These are phyloP conservation scores for Alnus rubra DNA, from an alignment of 306 rosid genomes.

Conservation along the genomic window DNA sequence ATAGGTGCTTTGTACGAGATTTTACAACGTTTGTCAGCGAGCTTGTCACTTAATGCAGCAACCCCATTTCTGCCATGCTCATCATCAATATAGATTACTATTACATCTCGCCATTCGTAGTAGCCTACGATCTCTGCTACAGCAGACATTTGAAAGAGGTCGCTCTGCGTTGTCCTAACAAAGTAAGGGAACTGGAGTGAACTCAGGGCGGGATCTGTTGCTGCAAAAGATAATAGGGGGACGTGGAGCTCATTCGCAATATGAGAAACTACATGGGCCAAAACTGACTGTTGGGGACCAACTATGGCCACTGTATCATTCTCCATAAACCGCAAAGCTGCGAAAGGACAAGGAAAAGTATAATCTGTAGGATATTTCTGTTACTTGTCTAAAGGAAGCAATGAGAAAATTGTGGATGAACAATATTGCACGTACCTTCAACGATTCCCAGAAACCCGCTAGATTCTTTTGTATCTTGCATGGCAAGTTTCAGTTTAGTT, in stretches of 20 bases:
- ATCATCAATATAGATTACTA: slow-evolving; percentile 81
- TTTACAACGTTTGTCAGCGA: slow-evolving; percentile 71
- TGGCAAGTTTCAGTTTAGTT: slow-evolving; percentile 37
- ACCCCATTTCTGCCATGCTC: slow-evolving; percentile 94
- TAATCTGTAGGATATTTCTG: slow-evolving; percentile 2
- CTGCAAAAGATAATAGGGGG: slow-evolving; percentile 71
- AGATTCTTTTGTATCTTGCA: slow-evolving; percentile 40
- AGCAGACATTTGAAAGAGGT: slow-evolving; percentile 76
- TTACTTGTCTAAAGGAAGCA: neutral
- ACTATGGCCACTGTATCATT: slow-evolving; percentile 73
- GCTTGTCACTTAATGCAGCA: slow-evolving; percentile 62
- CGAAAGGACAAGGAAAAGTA: slow-evolving; percentile 11
- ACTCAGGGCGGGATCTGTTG: slow-evolving; percentile 78
- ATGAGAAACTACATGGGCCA: slow-evolving; percentile 81
- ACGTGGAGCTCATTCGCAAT: slow-evolving; percentile 88
- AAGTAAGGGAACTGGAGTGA: slow-evolving; percentile 90
- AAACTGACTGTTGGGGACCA: slow-evolving; percentile 79
- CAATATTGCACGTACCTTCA: slow-evolving; percentile 31
- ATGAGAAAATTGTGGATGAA: neutral
- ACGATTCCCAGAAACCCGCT: slow-evolving; percentile 56
- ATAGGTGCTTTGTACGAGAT: slow-evolving; percentile 81
- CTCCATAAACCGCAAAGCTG: slow-evolving; percentile 80
- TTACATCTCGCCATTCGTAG: slow-evolving; percentile 78
- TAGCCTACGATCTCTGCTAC: slow-evolving; percentile 67
- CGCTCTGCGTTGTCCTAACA: slow-evolving; percentile 64